These are phyloP conservation scores for Hortaea sp. DNA, from an alignment of 2,329 filamentous ascomycete species.

Conservation along the genomic window DNA sequence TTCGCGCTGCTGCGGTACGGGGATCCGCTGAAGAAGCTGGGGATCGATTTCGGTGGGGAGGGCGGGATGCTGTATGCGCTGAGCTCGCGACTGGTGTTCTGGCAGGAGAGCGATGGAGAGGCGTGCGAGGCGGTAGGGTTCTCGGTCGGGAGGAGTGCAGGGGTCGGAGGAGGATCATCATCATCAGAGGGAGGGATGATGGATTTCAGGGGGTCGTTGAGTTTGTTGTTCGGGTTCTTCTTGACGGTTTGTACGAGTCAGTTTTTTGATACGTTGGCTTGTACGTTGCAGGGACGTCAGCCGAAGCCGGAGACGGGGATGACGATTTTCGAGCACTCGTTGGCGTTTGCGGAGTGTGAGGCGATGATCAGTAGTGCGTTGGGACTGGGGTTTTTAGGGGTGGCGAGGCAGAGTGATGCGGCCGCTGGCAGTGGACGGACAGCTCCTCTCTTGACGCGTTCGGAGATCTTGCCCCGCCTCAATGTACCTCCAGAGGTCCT, in stretches of 20 bases:
- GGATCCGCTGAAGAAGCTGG: conserved; percentile 30
- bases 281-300: conserved; percentile 73
- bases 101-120: conserved; percentile 55
- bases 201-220: conserved; percentile 63
- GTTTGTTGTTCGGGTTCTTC: conserved; percentile 65
- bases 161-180: too few species aligned
- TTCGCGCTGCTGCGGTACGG: conserved; percentile 39
- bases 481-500: conserved; percentile 87
- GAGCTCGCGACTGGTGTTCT: conserved; percentile 62
- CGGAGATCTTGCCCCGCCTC: conserved; percentile 59
- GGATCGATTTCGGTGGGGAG: conserved; percentile 43
- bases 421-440: neutral
- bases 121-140: conserved; percentile 71
- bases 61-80: conserved; percentile 62
- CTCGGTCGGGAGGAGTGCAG: conserved; percentile 37
- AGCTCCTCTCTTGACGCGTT: conserved; percentile 17
- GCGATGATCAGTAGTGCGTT: conserved; percentile 73
- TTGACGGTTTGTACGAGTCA: conserved; percentile 61
- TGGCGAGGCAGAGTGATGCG: conserved; percentile 30
- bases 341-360: conserved; percentile 93
- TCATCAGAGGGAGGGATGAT: conserved; percentile 38
- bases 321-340: conserved; percentile 90
- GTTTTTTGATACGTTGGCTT: conserved; percentile 79
- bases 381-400: conserved; percentile 58
- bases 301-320: conserved; percentile 83